phyloP scores from a whole-genome alignment of 73 alveolate genomes.

The Diophrys sp. region DNA sequence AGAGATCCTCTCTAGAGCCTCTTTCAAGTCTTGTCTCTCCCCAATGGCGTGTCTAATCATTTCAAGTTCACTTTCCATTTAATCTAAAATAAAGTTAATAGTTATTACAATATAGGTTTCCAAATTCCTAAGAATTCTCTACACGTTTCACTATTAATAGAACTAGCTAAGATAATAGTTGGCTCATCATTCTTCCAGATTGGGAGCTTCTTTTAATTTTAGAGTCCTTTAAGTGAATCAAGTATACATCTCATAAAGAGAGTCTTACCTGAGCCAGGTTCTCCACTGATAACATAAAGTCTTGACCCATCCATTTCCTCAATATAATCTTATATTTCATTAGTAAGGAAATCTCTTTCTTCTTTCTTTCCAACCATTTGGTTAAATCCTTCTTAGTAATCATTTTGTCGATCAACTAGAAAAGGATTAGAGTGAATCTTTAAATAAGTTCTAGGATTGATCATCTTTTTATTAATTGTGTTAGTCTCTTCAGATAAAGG shows the following conservation, averaged over 20 bases:
- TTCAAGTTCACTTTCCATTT: background rate
- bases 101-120: conserved; percentile 18
- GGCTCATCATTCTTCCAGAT: background rate
- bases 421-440: conserved; percentile 57
- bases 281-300: conserved; percentile 14
- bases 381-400: conserved; percentile 6
- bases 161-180: conserved; percentile 9
- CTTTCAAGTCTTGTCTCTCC: too few relatives aligned
- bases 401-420: conserved; percentile 37
- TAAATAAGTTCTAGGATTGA: background rate
- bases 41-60: too few relatives aligned
- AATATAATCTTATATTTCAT: conserved; percentile 4
- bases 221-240: background rate
- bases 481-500: conserved; percentile 31
- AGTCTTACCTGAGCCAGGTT: conserved; percentile 30
- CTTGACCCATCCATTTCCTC: conserved; percentile 4
- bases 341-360: background rate
- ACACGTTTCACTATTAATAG: conserved; percentile 3
- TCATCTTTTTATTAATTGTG: background rate
- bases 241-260: conserved; percentile 11
- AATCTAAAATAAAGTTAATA: background rate
- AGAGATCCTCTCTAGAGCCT: too few relatives aligned
- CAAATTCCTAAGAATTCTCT: conserved; percentile 14
- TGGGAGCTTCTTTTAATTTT: background rate
- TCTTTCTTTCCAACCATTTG: conserved; percentile 38